phyloP scores from a whole-genome alignment of 2,329 filamentous ascomycete genomes.

The Gnomoniopsis smithogilvyi region DNA sequence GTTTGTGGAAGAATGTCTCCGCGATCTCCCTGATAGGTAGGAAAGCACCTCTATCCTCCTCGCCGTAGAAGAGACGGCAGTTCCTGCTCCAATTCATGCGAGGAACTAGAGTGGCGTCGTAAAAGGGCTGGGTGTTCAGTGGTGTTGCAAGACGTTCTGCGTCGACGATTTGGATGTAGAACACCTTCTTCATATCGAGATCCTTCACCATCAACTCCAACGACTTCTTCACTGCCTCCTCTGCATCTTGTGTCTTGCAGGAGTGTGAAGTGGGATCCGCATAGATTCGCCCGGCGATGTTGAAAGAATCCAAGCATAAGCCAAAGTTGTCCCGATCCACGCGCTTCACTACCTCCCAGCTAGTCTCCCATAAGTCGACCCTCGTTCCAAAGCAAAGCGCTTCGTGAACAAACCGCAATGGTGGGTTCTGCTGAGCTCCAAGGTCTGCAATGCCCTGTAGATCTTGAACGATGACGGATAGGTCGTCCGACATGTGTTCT shows the following conservation, averaged over 20 bases:
- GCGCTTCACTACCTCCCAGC: conserved; percentile 63
- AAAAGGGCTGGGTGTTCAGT: conserved; percentile 52
- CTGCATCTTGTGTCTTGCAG: conserved; percentile 52
- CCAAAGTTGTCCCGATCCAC: conserved; percentile 72
- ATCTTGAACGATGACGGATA: conserved; percentile 58
- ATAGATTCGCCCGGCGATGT: conserved; percentile 69
- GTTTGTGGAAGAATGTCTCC: conserved; percentile 56
- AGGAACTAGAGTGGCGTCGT: conserved; percentile 53
- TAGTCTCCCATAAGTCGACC: conserved; percentile 67
- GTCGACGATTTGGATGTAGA: conserved; percentile 76
- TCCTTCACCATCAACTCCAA: conserved; percentile 48
- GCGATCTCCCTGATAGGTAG: conserved; percentile 63
- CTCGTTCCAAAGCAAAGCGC: conserved; percentile 69
- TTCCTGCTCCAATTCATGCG: conserved; percentile 80
- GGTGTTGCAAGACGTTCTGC: conserved; percentile 64
- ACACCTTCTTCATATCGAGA: conserved; percentile 59
- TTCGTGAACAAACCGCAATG: conserved; percentile 71
- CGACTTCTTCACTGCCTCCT: conserved; percentile 51
- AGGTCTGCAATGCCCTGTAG: conserved; percentile 65
- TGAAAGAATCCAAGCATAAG: conserved; percentile 75
- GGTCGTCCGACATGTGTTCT: conserved; percentile 40
- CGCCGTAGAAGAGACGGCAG: conserved; percentile 66
- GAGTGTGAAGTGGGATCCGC: conserved; percentile 59
- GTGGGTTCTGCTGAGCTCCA: conserved; percentile 52
- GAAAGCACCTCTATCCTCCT: conserved; percentile 61